These are phyloP conservation scores for Penicillium sp. DNA, from an alignment of 2,329 filamentous ascomycete species.

Conservation along the genomic window DNA sequence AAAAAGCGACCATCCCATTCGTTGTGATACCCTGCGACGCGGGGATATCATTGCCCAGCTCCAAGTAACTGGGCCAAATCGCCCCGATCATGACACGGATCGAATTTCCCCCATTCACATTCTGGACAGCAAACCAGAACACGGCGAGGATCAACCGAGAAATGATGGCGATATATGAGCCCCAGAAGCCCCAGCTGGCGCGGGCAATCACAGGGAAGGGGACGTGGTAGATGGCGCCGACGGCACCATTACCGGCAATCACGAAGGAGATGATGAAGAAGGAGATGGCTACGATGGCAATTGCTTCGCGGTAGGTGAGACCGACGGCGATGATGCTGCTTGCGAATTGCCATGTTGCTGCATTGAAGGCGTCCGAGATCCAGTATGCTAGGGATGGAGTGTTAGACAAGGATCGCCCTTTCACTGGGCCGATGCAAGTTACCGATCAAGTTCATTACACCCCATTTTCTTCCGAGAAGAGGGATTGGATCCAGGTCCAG, in stretches of 20 bases:
- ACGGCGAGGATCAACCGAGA: slow-evolving; percentile 57
- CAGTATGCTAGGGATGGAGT: slow-evolving; percentile 46
- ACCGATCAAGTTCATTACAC: slow-evolving; percentile 46
- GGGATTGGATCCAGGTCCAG: slow-evolving; percentile 54
- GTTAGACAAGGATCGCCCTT: neutral
- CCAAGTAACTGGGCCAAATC: slow-evolving; percentile 50
- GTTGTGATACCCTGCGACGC: slow-evolving; percentile 49
- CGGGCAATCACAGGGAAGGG: slow-evolving; percentile 60
- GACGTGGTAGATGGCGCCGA: slow-evolving; percentile 54
- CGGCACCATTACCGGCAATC: slow-evolving; percentile 62
- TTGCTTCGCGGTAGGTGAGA: slow-evolving; percentile 55
- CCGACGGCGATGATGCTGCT: slow-evolving; percentile 54
- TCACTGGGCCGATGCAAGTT: neutral
- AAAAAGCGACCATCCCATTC: slow-evolving; percentile 47
- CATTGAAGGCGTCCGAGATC: slow-evolving; percentile 56
- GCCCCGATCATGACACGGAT: slow-evolving; percentile 55
- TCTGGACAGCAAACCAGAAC: slow-evolving; percentile 68
- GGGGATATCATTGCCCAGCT: slow-evolving; percentile 42
- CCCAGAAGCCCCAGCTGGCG: slow-evolving; percentile 60
- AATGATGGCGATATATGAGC: slow-evolving; percentile 57
- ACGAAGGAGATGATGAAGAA: slow-evolving; percentile 59
- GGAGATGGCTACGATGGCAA: slow-evolving; percentile 52
- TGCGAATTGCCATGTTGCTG: slow-evolving; percentile 58
- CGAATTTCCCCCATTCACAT: slow-evolving; percentile 61
- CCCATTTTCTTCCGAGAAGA: slow-evolving; percentile 48